A percentile compares a stretch with the other conserved stretches of the same genome.
Conservation (phyloP, 768 basidiomycete species). For the Auricularia heimuer region DNA sequence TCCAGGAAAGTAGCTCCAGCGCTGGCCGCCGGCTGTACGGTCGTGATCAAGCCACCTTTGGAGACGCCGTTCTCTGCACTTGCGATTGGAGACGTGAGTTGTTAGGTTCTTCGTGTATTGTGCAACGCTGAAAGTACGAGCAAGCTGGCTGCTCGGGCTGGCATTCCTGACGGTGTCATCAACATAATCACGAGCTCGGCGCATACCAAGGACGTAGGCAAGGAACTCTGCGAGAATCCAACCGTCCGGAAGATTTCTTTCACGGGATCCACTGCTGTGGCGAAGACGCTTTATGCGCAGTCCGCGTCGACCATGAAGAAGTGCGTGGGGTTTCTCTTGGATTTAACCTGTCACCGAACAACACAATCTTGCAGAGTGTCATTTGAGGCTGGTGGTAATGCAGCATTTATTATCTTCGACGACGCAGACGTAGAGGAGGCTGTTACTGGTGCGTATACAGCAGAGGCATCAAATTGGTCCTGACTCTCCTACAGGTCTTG, state of each 20-base stretch:
- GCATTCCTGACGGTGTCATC: conserved; percentile 88
- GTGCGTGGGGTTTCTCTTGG: conserved; percentile 29
- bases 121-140: conserved; percentile 1
- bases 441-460: conserved; percentile 29
- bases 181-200: conserved; percentile 87
- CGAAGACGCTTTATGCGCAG: conserved; percentile 63
- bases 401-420: conserved; percentile 94
- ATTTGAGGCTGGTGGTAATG: conserved; percentile 87
- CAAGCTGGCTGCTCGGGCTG: conserved; percentile 79
- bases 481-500: conserved; percentile 12
- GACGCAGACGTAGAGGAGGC: conserved; percentile 92
- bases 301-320: conserved; percentile 75
- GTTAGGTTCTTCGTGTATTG: background rate
- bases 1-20: conserved; percentile 84
- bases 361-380: conserved; percentile 38
- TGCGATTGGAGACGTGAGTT: conserved; percentile 74
- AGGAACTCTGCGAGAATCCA: conserved; percentile 88
- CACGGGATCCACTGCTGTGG: conserved; percentile 79
- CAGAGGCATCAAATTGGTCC: too few species aligned
- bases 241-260: conserved; percentile 83
- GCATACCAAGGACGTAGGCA: conserved; percentile 78
- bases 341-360: background rate
- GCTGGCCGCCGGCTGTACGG: conserved; percentile 92
- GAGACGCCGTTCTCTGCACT: conserved; percentile 92
- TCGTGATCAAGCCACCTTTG: conserved; percentile 88